Evolutionary conservation across 805 yeast genomes (phyloP).

Genomic region (Yarrowia divulgata): DNA sequence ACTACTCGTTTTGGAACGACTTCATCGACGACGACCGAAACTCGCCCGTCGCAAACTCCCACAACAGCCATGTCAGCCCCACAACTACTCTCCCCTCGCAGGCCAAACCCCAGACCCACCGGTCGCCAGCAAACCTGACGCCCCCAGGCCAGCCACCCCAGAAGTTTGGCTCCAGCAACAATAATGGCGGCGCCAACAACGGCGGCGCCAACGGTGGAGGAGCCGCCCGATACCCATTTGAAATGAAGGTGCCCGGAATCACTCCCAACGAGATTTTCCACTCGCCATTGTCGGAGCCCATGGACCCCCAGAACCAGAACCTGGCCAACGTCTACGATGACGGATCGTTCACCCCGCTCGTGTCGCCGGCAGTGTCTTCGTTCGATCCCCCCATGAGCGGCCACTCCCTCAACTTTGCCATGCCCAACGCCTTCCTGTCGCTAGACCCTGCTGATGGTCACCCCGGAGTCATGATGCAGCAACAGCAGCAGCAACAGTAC

Average conservation of each 20-base stretch:
- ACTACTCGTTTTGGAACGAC: slow-evolving; percentile 37
- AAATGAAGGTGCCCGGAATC: slow-evolving; percentile 30
- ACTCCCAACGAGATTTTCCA: slow-evolving; percentile 36
- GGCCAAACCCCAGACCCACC: slow-evolving; percentile 30
- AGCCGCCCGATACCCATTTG: slow-evolving; percentile 22
- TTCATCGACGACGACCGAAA: slow-evolving; percentile 32
- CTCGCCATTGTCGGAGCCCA: slow-evolving; percentile 36
- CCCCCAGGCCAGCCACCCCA: slow-evolving; percentile 16
- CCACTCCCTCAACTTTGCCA: slow-evolving; percentile 42
- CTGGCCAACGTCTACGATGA: slow-evolving; percentile 52
- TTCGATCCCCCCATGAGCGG: slow-evolving; percentile 50
- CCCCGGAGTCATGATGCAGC: slow-evolving; percentile 26
- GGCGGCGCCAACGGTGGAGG: neutral
- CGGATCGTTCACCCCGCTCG: slow-evolving; percentile 71
- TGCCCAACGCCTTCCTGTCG: slow-evolving; percentile 45
- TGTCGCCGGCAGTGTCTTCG: slow-evolving; percentile 79
- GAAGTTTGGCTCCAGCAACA: neutral
- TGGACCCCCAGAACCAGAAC: slow-evolving; percentile 35
- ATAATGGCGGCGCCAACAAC: neutral
- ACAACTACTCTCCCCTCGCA: slow-evolving; percentile 25
- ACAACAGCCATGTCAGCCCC: slow-evolving; percentile 24
- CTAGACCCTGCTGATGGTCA: slow-evolving; percentile 7
- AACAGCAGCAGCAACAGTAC: slow-evolving; percentile 7
- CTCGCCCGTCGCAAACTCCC: slow-evolving; percentile 9
- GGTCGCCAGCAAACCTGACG: slow-evolving; percentile 12